Evolutionary conservation across 2,329 filamentous ascomycete species (phyloP), one percentile per base, ranked within the genome.

Genomic region (Pyrenophora seminiperda): DNA sequence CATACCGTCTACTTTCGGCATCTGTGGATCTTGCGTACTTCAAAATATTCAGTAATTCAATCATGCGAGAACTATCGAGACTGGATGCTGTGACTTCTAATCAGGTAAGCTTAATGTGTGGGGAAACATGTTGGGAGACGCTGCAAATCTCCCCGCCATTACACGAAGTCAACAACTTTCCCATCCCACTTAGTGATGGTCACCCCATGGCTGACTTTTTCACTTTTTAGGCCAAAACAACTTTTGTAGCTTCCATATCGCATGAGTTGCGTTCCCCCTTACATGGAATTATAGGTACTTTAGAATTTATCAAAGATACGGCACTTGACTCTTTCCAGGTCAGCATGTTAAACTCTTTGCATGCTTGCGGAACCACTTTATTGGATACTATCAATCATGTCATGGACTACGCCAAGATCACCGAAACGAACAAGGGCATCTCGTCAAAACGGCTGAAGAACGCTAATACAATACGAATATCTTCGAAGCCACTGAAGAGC

Each of bases 41-140:
- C 45, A 70, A 66, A 29, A 58, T 72, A 0, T 73, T 74, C 43
- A 66, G 70, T 18, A 78, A 80, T 44, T 77, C 79, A 0, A 79
- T 83, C 13, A 83, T 84, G 75, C 76, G 80, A 0, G 83, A 86
- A 44, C 71, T 86, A 1, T 76, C 79, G 0, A 74, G 79, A 2
- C 53, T 82, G 38, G 79, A 83, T 50, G 80, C 79, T 0, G 67
- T 79, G 29, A 77, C 77, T 22, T 60, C 66, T 13, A 63, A 65
- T 10, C 62, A 70, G 43, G 62, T 63, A 45, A 7, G 45, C 20
- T 33, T n/a, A n/a, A 5, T 38, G 4, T 22, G 5, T 0, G 2
- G 17, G 2, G 0, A 4, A 4, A 15, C 7, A 19, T 4, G 3
- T 17, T 34, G 30, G 5, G 5, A 22, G 10, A 33, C 7, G 7